These are phyloP conservation scores for Aspergillus nidulans DNA, from an alignment of 495 filamentous ascomycete species.

Conservation along the genomic window DNA sequence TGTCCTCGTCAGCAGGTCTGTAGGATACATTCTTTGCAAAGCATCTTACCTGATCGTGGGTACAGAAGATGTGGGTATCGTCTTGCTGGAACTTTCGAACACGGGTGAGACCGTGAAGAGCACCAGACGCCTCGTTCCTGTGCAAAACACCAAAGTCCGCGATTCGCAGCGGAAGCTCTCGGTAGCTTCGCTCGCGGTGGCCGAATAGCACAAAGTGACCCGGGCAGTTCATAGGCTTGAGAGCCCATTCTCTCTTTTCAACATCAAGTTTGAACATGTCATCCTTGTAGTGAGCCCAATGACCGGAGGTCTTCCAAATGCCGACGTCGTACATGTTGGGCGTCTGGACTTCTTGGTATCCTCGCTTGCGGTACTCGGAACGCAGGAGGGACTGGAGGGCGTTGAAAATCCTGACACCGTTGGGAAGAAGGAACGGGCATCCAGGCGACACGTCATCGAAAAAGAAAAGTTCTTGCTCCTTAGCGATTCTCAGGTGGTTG, in stretches of 20 bases:
- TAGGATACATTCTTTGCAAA: background rate
- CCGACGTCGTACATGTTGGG: constrained; percentile 93
- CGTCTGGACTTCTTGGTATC: constrained; percentile 90
- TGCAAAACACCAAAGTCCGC: constrained; percentile 96
- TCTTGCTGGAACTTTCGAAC: constrained; percentile 94
- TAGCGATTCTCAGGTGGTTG: constrained; percentile 85
- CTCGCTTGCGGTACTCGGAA: constrained; percentile 86
- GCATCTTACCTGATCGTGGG: constrained; percentile 59
- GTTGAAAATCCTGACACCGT: constrained; percentile 90
- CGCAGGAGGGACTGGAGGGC: constrained; percentile 73
- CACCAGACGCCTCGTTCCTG: constrained; percentile 90
- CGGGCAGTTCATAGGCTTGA: constrained; percentile 99
- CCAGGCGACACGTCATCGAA: constrained; percentile 90
- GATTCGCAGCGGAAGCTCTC: constrained; percentile 81
- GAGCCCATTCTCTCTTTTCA: constrained; percentile 72
- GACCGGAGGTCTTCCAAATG: constrained; percentile 90
- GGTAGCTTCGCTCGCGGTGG: constrained; percentile 75
- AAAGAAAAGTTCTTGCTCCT: constrained; percentile 95
- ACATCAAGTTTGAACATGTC: constrained; percentile 94
- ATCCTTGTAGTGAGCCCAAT: constrained; percentile 93
- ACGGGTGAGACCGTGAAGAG: constrained; percentile 82
- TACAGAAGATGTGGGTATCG: constrained; percentile 91
- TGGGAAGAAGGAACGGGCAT: constrained; percentile 89
- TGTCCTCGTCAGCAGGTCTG: constrained; percentile 14
- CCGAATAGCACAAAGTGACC: constrained; percentile 76